phyloP scores from a whole-genome alignment of 768 basidiomycete species.

The Mycena latifolia region DNA sequence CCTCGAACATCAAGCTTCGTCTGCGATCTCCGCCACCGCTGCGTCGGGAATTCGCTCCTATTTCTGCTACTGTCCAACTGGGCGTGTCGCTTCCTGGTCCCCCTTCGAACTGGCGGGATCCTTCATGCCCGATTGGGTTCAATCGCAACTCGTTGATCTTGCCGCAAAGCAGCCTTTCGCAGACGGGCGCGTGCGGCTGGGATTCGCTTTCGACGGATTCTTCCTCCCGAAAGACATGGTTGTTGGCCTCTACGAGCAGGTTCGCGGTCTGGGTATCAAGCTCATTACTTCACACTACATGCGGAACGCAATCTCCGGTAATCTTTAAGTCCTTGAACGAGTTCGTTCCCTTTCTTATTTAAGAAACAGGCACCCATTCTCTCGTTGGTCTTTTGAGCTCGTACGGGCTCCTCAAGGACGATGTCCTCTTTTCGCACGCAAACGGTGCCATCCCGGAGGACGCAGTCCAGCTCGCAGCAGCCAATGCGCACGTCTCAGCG shows the following conservation, averaged over 20 bases:
- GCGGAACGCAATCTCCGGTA: conserved; percentile 3
- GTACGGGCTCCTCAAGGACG: conserved; percentile 30
- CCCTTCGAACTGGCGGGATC: conserved; percentile 8
- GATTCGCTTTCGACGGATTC: conserved; percentile 24
- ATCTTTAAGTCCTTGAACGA: background rate
- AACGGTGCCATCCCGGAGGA: conserved; percentile 16
- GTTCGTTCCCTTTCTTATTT: background rate
- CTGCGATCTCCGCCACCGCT: conserved; percentile 22
- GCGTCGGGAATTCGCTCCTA: conserved; percentile 32
- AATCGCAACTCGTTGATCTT: conserved; percentile 22
- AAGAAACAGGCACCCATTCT: conserved; percentile 4
- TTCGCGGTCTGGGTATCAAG: conserved; percentile 15
- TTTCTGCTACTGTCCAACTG: conserved; percentile 26
- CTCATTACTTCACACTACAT: conserved; percentile 31
- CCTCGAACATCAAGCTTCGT: conserved; percentile 22
- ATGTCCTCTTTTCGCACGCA: conserved; percentile 31
- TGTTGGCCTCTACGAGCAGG: conserved; percentile 8
- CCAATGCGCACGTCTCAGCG: conserved; percentile 22
- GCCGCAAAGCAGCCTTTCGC: too few relatives aligned
- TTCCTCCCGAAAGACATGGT: conserved; percentile 29
- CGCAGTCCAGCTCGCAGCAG: conserved; percentile 11
- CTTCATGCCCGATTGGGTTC: conserved; percentile 21
- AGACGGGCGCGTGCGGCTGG: conserved; percentile 32
- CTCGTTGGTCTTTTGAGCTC: conserved; percentile 13
- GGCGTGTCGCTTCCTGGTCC: conserved; percentile 16